Percentiles rank a stretch among this genome's conserved stretches.
Evolutionary conservation across 192 early-diverging fungal genomes (phyloP).

Genomic region (Thoreauomyces humboldtii): DNA sequence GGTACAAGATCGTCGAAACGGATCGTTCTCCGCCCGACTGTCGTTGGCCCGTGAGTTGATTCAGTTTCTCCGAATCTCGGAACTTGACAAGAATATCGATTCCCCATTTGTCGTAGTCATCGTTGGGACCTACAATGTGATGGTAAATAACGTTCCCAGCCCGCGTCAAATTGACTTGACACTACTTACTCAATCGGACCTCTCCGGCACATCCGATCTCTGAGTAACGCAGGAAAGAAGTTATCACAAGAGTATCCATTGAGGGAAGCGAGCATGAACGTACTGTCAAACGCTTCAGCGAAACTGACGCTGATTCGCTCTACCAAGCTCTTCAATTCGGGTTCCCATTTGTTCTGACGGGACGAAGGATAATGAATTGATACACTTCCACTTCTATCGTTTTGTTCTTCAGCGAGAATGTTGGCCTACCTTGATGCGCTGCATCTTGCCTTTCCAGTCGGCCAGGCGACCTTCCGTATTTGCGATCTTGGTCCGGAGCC

Average conservation of each 20-base stretch:
- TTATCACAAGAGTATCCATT: slow-evolving; percentile 8
- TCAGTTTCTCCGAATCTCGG: slow-evolving; percentile 75
- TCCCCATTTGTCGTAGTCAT: slow-evolving; percentile 90
- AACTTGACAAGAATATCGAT: slow-evolving; percentile 95
- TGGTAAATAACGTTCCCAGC: slow-evolving; percentile 8
- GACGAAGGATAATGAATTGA: neutral
- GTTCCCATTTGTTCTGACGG: slow-evolving; percentile 66
- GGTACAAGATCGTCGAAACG: slow-evolving; percentile 93
- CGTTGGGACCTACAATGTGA: no score
- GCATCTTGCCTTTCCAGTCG: slow-evolving; percentile 16
- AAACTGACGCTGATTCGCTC: slow-evolving; percentile 66
- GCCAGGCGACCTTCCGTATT: slow-evolving; percentile 22
- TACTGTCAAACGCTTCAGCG: slow-evolving; percentile 67
- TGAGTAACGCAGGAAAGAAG: slow-evolving; percentile 35
- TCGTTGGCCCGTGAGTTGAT: slow-evolving; percentile 79
- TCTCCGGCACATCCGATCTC: slow-evolving; percentile 79
- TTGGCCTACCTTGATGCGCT: slow-evolving; percentile 14
- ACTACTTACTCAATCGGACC: slow-evolving; percentile 58
- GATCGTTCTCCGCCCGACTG: slow-evolving; percentile 96
- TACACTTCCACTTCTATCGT: no score
- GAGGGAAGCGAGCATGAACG: no score
- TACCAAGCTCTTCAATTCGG: slow-evolving; percentile 60
- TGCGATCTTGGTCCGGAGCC: neutral
- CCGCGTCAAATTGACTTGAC: no score
- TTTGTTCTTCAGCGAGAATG: neutral